phyloP scores from a whole-genome alignment of 108 stramenopile genomes.

The Cyclostephanos invisitatus region DNA sequence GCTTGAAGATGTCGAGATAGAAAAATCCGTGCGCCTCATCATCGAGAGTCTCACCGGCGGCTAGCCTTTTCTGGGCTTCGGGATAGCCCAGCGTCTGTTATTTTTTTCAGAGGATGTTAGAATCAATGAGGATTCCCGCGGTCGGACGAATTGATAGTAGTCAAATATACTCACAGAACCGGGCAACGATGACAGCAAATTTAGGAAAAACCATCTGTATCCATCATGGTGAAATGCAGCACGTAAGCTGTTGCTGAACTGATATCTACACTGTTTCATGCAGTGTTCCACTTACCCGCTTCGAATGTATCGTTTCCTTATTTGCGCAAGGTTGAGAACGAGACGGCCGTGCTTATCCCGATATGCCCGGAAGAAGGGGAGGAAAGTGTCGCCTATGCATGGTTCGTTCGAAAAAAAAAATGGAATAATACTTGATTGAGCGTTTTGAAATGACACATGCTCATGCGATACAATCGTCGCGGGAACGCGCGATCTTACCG shows the following conservation, averaged over 20 bases:
- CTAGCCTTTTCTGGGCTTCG: background rate
- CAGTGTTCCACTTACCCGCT: conserved; percentile 21
- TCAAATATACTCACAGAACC: conserved; percentile 5
- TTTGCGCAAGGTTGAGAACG: conserved; percentile 15
- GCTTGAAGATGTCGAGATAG: conserved; percentile 34
- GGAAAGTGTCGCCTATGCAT: conserved; percentile 47
- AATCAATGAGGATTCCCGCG: background rate
- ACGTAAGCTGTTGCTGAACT: background rate
- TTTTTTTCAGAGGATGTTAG: background rate
- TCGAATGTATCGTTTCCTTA: conserved; percentile 38
- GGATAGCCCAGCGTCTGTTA: background rate
- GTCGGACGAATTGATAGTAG: background rate
- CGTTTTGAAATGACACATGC: conserved; percentile 4
- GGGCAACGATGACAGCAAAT: conserved; percentile 22
- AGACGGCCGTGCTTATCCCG: conserved; percentile 15
- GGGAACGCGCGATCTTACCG: background rate
- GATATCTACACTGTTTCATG: background rate
- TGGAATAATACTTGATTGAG: background rate
- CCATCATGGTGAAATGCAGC: background rate
- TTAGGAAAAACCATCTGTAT: conserved; percentile 25
- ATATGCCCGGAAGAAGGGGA: conserved; percentile 51
- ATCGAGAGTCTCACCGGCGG: background rate
- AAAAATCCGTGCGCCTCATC: background rate
- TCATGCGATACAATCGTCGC: background rate
- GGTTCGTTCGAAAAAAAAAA: background rate